Base-by-base conservation (phyloP, 495 filamentous ascomycete genomes). In the Neurospora sp. region DNA sequence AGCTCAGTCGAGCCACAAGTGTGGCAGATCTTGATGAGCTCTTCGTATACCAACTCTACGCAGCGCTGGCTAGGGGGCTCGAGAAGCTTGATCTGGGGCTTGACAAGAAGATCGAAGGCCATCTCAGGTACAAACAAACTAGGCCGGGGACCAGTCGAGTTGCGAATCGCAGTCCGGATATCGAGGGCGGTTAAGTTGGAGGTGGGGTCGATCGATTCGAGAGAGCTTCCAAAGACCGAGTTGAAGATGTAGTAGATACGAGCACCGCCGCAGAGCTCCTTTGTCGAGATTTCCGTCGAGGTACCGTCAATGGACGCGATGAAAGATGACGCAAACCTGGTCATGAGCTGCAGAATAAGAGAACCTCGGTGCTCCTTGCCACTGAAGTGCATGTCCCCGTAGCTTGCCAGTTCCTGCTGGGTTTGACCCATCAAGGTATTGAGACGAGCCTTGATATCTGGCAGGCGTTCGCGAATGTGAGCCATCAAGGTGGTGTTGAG, bases 211-310 rank as follows among this genome's bases (percentile, higher is more conserved):
- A 99, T 97, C 8, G 93, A 91, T 81, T 98, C 96, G 35, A 99
- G 84, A 10, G 95, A 97, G 82, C 96, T 97, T 68, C 96, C 96
- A 82, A 98, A 99, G 16, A 99, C 96, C 45, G 95, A 97, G 81
- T 99, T 99, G 86, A 99, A 99, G 70, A 99, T 98, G 82, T 99
- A 99, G 82, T 99, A 99, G 74, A 99, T 98, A 35, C 96, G 89
- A 20, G 96, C 96, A 73, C 96, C 96, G 76, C 96, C 96, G 78
- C 96, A 97, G 4, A 99, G 90, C 78, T 99, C 96, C 81, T 98
- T 98, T 8, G 96, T 99, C 9, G 96, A 98, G 73, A 99, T 98
- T 78, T 99, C 96, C 31, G 94, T 96, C 1, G 94, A 97, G 20
- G 96, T 98, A 80, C 96, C 96, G 79, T 99, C 96, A 76, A 99